Conservation (phyloP, 2,329 filamentous ascomycete species). For the Fusarium piperis region DNA sequence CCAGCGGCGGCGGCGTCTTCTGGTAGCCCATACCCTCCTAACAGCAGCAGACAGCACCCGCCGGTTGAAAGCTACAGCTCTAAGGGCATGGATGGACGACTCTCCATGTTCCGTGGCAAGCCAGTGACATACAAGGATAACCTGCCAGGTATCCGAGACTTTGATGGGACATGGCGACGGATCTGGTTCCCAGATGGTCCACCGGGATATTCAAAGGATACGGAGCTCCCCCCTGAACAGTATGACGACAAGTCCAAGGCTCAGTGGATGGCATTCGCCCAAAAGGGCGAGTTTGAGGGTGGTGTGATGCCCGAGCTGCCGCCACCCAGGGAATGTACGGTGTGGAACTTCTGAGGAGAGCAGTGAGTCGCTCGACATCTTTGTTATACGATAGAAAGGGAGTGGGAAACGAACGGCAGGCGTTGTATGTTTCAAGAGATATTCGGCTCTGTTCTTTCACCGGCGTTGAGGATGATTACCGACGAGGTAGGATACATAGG, state of each 20-base stretch:
- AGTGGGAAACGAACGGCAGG: conserved; percentile 15
- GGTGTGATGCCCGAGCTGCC: conserved; percentile 80
- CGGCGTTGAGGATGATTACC: conserved; percentile 27
- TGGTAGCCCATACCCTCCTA: conserved; percentile 55
- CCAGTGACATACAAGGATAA: conserved; percentile 66
- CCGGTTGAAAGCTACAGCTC: conserved; percentile 55
- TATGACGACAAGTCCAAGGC: conserved; percentile 70
- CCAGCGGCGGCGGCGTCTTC: conserved; percentile 5
- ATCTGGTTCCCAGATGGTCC: conserved; percentile 81
- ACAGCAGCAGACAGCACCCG: conserved; percentile 57
- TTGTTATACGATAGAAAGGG: conserved; percentile 68
- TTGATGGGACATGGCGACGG: conserved; percentile 67
- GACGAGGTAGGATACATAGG: conserved; percentile 18
- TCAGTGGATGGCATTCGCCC: conserved; percentile 71
- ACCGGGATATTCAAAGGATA: conserved; percentile 70
- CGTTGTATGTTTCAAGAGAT: conserved; percentile 32
- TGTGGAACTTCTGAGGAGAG: conserved; percentile 71
- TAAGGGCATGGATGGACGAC: conserved; percentile 53
- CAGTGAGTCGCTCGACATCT: neutral
- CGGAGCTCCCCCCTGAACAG: conserved; percentile 64
- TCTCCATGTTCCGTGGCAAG: conserved; percentile 71
- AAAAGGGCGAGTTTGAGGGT: conserved; percentile 74
- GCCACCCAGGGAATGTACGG: conserved; percentile 79
- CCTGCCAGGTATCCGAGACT: conserved; percentile 59
- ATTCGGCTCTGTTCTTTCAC: conserved; percentile 21